Percentiles rank a stretch among this genome's conserved stretches.
Conservation (phyloP, 352 stramenopile species). For the Phytophthora hybrid region DNA sequence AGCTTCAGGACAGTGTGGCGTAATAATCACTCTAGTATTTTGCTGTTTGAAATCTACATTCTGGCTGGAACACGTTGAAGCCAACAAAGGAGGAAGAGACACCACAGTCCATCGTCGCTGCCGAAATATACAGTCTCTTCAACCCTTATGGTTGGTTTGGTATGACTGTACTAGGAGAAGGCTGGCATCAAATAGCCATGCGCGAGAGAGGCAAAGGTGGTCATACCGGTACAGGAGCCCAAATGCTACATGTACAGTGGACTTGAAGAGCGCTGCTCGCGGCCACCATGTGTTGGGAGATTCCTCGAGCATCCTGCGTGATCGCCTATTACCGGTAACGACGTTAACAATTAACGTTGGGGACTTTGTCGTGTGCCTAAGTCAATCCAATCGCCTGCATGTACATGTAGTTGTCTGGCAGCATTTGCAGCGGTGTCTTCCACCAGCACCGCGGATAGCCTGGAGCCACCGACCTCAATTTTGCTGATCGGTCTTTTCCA, state of each 20-base stretch:
- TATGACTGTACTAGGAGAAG: background rate
- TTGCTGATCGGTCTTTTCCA: constrained; percentile 2
- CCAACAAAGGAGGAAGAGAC: no score
- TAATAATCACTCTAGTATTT: background rate
- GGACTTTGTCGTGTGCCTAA: no score
- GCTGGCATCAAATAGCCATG: background rate
- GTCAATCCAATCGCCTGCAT: no score
- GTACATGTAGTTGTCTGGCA: background rate
- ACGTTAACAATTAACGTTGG: background rate
- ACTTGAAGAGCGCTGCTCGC: background rate
- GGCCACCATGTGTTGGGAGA: background rate
- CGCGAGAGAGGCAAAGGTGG: background rate
- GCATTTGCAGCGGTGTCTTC: background rate
- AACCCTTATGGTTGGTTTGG: background rate
- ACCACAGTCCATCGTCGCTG: background rate
- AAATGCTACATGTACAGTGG: no score
- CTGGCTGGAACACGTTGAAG: background rate
- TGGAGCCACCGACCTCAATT: background rate
- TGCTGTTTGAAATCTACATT: constrained; percentile 1
- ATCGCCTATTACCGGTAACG: background rate
- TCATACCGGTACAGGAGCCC: background rate
- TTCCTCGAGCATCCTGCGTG: background rate
- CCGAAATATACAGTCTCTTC: background rate
- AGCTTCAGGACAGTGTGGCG: constrained; percentile 10
- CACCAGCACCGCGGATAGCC: background rate